Conservation (phyloP, 1,139 yeast species). For the Zhuliangozyma parablackwelliae region DNA sequence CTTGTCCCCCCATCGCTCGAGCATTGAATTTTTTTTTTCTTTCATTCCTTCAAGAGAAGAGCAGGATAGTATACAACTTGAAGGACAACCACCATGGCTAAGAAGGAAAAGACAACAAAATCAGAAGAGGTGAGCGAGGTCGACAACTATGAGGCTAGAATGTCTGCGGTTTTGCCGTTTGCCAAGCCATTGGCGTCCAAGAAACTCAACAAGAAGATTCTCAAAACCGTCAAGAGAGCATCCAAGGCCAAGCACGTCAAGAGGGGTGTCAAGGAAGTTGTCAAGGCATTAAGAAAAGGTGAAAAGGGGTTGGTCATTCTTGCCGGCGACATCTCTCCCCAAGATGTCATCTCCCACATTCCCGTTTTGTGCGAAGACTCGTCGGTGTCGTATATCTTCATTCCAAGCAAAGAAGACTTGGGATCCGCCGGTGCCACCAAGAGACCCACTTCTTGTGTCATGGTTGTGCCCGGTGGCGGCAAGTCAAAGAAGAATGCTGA, state of each 20-base stretch:
- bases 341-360: slow-evolving; percentile 93
- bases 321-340: slow-evolving; percentile 97
- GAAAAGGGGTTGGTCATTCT: slow-evolving; percentile 94
- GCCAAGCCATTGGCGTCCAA: slow-evolving; percentile 95
- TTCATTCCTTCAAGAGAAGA: not conserved
- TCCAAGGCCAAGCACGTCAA: slow-evolving; percentile 97
- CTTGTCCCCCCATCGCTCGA: slow-evolving; percentile 1
- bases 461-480: slow-evolving; percentile 96
- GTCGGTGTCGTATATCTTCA: slow-evolving; percentile 83
- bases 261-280: slow-evolving; percentile 98
- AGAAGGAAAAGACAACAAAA: slow-evolving; percentile 45
- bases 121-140: slow-evolving; percentile 37
- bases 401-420: slow-evolving; percentile 95
- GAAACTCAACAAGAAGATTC: slow-evolving; percentile 89
- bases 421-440: slow-evolving; percentile 99
- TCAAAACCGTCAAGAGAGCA: slow-evolving; percentile 94
- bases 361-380: slow-evolving; percentile 97
- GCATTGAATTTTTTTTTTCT: not conserved
- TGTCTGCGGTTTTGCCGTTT: slow-evolving; percentile 87
- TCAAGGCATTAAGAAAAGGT: slow-evolving; percentile 94
- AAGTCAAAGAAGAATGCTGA: slow-evolving; percentile 76
- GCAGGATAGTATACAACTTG: not conserved
- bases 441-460: slow-evolving; percentile 97
- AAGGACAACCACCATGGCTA: slow-evolving; percentile 10
- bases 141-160: slow-evolving; percentile 87